Base-by-base conservation (phyloP, 495 filamentous ascomycete genomes). In the Poronia punctata region DNA sequence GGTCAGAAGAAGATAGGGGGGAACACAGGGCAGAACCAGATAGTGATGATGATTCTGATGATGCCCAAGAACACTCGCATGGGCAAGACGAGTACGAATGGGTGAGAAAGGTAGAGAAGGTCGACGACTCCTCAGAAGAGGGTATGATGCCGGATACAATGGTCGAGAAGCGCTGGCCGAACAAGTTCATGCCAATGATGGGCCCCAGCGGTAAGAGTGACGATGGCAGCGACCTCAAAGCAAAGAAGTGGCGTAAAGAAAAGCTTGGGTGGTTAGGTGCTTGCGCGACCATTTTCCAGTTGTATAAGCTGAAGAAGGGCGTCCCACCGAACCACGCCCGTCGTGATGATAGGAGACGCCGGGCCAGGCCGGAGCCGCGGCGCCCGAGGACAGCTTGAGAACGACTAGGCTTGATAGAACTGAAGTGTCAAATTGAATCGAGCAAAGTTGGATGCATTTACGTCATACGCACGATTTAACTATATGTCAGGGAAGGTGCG, bases 201-300 rank as follows among this genome's bases (percentile, higher is more conserved):
- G n/a, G n/a, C n/a, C n/a, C n/a, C n/a, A n/a, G n/a, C n/a, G n/a
- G n/a, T n/a, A n/a, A n/a, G n/a, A n/a, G n/a, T n/a, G n/a, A n/a
- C n/a, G n/a, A n/a, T n/a, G n/a, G n/a, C n/a, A n/a, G n/a, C n/a
- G n/a, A n/a, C n/a, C n/a, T n/a, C n/a, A n/a, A n/a, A n/a, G n/a
- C n/a, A 8, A 61, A 49, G 46, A 64, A 55, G 22, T 68, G 65
- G 65, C 47, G 46, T 35, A 53, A 57, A 31, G 50, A 64, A 38
- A 53, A 59, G 53, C 46, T 68, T 15, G 65, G 65, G 4, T 68
- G 65, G 65, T 16, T 27, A n/a, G 62, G 65, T 8, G 65, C 61
- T 4, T 57, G 51, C 23, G 49, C 38, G 14, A 38, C 54, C 8
- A 38, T 43, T 9, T 46, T 57, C 9, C 37, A 38, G 32, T 37